These are phyloP conservation scores for Candida vaughaniae DNA, from an alignment of 805 yeast species.

Conservation along the genomic window DNA sequence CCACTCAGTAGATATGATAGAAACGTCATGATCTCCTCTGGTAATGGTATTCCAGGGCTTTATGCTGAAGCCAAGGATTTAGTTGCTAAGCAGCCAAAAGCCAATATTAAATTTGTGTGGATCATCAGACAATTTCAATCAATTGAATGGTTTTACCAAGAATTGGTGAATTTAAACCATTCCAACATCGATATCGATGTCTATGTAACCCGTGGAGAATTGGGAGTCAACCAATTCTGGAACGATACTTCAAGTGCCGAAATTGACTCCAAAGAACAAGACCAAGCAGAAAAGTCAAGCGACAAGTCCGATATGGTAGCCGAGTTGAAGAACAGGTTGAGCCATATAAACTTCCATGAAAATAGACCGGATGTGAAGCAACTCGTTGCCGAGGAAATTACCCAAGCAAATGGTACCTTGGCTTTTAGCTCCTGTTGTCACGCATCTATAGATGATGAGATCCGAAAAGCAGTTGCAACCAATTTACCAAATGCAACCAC, in stretches of 20 bases:
- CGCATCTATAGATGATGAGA: constrained; percentile 37
- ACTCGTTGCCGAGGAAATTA: constrained; percentile 36
- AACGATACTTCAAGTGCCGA: constrained; percentile 10
- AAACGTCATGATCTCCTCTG: constrained; percentile 32
- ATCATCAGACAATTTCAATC: constrained; percentile 38
- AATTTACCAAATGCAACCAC: constrained; percentile 23
- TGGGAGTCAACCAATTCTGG: constrained; percentile 11
- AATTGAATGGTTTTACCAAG: constrained; percentile 38
- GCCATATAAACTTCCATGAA: constrained; percentile 40
- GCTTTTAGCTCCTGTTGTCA: constrained; percentile 53
- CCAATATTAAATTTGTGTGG: constrained; percentile 34
- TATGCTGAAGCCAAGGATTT: constrained; percentile 30
- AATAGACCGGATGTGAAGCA: constrained; percentile 43
- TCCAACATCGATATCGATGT: constrained; percentile 36
- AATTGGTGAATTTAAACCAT: constrained; percentile 31
- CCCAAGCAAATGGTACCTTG: constrained; percentile 35
- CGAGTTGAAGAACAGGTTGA: constrained; percentile 19
- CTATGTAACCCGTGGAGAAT: constrained; percentile 34
- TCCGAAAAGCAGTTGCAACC: constrained; percentile 25
- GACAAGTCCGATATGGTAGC: too few species aligned
- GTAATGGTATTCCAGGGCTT: constrained; percentile 42
- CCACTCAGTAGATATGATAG: constrained; percentile 31
- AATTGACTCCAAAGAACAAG: background rate
- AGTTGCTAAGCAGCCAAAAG: constrained; percentile 14
- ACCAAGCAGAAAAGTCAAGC: too few species aligned